phyloP scores from a whole-genome alignment of 345 rosid genomes.

The Brassica cretica region DNA sequence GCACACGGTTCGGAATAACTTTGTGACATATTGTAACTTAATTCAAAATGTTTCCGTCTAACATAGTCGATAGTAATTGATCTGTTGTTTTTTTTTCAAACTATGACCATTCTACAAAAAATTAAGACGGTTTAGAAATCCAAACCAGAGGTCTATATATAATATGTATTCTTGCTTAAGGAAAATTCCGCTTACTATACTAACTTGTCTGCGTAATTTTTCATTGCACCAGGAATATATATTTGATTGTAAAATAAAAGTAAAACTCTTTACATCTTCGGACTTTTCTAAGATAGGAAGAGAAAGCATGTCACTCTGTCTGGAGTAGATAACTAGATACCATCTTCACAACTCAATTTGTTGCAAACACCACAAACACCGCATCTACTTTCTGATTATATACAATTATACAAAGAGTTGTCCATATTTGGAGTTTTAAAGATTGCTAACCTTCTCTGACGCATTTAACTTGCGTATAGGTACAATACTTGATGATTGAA shows the following conservation, averaged over 20 bases:
- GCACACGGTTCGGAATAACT: neutral
- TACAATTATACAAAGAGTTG: neutral
- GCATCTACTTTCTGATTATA: neutral
- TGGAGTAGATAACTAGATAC: neutral
- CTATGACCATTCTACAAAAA: too few species aligned
- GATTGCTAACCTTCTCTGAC: neutral
- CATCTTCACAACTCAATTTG: neutral
- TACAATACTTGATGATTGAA: constrained; percentile 8
- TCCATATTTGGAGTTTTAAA: neutral
- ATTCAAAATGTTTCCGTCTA: neutral
- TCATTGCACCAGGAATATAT: neutral
- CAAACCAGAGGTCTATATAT: too few species aligned
- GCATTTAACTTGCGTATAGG: neutral
- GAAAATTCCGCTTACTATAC: neutral
- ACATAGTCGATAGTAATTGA: neutral
- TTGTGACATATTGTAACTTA: neutral
- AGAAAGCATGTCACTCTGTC: neutral
- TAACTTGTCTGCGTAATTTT: neutral
- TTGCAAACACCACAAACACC: neutral
- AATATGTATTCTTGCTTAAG: too few species aligned
- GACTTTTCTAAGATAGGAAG: neutral
- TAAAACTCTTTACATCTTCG: neutral
- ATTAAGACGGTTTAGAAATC: too few species aligned
- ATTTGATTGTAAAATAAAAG: too few species aligned
- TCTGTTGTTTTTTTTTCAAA: neutral